phyloP scores from a whole-genome alignment of 805 yeast genomes.

The Helenozyma rhizophorensis region DNA sequence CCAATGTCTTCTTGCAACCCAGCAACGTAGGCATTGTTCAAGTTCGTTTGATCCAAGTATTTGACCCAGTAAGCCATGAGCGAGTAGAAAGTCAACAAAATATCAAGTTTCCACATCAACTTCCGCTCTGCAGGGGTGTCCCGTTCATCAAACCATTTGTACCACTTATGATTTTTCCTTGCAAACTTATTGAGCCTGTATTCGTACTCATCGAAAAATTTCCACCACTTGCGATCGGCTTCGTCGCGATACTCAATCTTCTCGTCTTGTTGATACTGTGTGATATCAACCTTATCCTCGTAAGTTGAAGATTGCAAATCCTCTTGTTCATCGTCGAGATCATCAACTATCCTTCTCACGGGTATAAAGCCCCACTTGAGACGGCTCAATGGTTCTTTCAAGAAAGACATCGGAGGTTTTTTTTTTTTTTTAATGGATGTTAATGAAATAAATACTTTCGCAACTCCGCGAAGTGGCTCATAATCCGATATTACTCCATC shows the following conservation, averaged over 20 bases:
- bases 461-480: neutral
- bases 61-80: constrained; percentile 32
- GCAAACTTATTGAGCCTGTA: constrained; percentile 19
- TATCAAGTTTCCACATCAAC: constrained; percentile 27
- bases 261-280: neutral
- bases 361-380: constrained; percentile 35
- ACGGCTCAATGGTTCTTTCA: constrained; percentile 12
- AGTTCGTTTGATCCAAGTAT: constrained; percentile 20
- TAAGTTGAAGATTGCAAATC: neutral
- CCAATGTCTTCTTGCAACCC: constrained; percentile 20
- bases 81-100: constrained; percentile 22
- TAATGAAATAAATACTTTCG: neutral
- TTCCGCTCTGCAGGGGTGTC: constrained; percentile 27
- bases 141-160: constrained; percentile 26
- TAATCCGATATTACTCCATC: too few species aligned
- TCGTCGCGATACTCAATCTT: constrained; percentile 46
- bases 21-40: constrained; percentile 24
- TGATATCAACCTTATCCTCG: constrained; percentile 1
- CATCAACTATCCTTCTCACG: constrained; percentile 30
- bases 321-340: constrained; percentile 11
- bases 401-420: constrained; percentile 5
- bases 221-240: constrained; percentile 48
- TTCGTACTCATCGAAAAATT: constrained; percentile 37
- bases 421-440: neutral
- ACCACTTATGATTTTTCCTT: constrained; percentile 19